phyloP scores from a whole-genome alignment of 352 stramenopile species.

The Phytophthora multivora region DNA sequence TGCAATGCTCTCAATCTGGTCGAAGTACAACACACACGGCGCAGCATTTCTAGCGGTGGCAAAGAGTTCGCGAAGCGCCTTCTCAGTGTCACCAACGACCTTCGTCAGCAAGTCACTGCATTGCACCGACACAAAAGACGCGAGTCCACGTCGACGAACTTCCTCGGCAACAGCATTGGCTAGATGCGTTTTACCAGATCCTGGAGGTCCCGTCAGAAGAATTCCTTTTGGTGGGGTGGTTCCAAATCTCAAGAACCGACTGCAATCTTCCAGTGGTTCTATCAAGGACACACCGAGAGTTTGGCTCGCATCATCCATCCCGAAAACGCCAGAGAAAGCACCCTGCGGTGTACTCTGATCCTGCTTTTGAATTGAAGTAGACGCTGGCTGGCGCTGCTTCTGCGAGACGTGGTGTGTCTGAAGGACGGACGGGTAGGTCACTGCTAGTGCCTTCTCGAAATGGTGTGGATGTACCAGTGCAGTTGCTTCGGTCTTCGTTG shows the following conservation, averaged over 20 bases:
- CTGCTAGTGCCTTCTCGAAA: slow-evolving; percentile 89
- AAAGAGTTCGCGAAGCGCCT: slow-evolving; percentile 88
- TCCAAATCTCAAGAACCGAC: slow-evolving; percentile 96
- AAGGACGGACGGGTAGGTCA: slow-evolving; percentile 95
- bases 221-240: slow-evolving; percentile 97
- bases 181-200: slow-evolving; percentile 98
- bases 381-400: slow-evolving; percentile 39
- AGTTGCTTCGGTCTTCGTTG: slow-evolving; percentile 1
- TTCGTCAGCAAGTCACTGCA: slow-evolving; percentile 92
- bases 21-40: slow-evolving; percentile 92
- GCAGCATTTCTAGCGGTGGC: slow-evolving; percentile 81
- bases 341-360: not conserved
- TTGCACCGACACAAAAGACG: slow-evolving; percentile 87
- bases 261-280: slow-evolving; percentile 96
- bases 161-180: slow-evolving; percentile 65
- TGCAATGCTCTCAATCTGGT: slow-evolving; percentile 92
- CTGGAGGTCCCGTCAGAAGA: slow-evolving; percentile 98
- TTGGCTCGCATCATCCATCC: slow-evolving; percentile 96
- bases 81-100: slow-evolving; percentile 91
- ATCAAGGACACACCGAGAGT: slow-evolving; percentile 97
- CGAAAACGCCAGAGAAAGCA: slow-evolving; percentile 91
- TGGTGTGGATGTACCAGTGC: slow-evolving; percentile 33
- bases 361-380: slow-evolving; percentile 34
- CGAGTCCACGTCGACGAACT: slow-evolving; percentile 61
- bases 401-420: slow-evolving; percentile 95